Conservation (phyloP, 768 basidiomycete species). For the Mycena alexandri region DNA sequence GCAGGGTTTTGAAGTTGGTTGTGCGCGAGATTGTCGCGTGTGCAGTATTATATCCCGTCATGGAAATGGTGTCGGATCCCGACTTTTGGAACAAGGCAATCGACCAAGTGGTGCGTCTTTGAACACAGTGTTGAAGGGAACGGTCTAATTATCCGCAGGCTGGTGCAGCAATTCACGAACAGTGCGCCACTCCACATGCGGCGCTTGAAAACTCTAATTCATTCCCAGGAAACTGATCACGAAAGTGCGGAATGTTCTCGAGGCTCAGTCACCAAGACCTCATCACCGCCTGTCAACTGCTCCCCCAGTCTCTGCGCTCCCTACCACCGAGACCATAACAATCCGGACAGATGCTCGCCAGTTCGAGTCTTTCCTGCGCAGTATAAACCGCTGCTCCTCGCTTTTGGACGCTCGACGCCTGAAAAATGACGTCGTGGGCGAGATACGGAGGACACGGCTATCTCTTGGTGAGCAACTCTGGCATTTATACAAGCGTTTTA, state of each 20-base stretch:
- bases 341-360: slow-evolving; percentile 84
- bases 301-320: slow-evolving; percentile 47
- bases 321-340: slow-evolving; percentile 79
- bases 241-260: slow-evolving; percentile 86
- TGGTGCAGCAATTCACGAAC: slow-evolving; percentile 66
- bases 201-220: slow-evolving; percentile 21
- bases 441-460: slow-evolving; percentile 85
- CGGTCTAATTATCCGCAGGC: slow-evolving; percentile 47
- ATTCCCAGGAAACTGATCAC: slow-evolving; percentile 80
- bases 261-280: slow-evolving; percentile 78
- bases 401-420: slow-evolving; percentile 90
- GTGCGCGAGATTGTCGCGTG: slow-evolving; percentile 88
- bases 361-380: slow-evolving; percentile 92
- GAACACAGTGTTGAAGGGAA: slow-evolving; percentile 6
- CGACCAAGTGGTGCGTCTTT: slow-evolving; percentile 84
- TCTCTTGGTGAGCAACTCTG: slow-evolving; percentile 70
- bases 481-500: neutral
- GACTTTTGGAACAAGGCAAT: slow-evolving; percentile 97
- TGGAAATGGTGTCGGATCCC: slow-evolving; percentile 94
- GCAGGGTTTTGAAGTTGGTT: slow-evolving; percentile 77
- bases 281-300: slow-evolving; percentile 58
- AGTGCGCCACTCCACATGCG: slow-evolving; percentile 47
- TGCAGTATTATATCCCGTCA: slow-evolving; percentile 84
- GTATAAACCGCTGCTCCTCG: slow-evolving; percentile 85
- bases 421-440: slow-evolving; percentile 93